A percentile compares a stretch with the other conserved stretches of the same genome.
Conservation (phyloP, 257 asterid species). For the Forsythia viridissima region DNA sequence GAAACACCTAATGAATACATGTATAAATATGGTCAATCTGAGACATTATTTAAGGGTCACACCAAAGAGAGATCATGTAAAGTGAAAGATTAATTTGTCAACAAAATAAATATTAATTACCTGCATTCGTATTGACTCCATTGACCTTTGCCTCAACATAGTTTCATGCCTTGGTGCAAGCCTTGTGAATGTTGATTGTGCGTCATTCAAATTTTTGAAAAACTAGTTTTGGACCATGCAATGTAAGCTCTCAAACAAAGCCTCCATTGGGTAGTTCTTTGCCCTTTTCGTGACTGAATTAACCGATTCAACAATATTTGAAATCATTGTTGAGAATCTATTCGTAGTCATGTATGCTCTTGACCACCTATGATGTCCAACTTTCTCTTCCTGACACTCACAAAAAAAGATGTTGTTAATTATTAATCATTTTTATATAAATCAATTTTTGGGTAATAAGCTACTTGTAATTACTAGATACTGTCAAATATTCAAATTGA, state of each 20-base stretch:
- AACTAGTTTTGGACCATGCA: conserved; percentile 1
- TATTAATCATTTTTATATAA: no score
- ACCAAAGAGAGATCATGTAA: no score
- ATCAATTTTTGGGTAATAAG: no score
- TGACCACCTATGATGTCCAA: conserved; percentile 2
- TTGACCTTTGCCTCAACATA: neutral
- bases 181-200: neutral
- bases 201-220: neutral
- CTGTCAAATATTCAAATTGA: neutral
- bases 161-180: neutral
- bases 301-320: conserved; percentile 3
- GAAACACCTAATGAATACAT: no score
- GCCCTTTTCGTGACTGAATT: neutral
- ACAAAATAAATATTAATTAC: no score
- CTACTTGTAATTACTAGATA: neutral
- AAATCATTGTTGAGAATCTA: neutral
- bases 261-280: neutral
- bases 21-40: no score
- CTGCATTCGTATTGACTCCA: no score
- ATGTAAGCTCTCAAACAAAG: neutral
- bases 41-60: no score
- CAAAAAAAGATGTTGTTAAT: no score
- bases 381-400: neutral
- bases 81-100: no score
- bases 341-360: conserved; percentile 4